Evolutionary conservation across 116 monocot species (phyloP), one percentile per base, ranked within the genome.

Genomic region (Iris pallida): DNA sequence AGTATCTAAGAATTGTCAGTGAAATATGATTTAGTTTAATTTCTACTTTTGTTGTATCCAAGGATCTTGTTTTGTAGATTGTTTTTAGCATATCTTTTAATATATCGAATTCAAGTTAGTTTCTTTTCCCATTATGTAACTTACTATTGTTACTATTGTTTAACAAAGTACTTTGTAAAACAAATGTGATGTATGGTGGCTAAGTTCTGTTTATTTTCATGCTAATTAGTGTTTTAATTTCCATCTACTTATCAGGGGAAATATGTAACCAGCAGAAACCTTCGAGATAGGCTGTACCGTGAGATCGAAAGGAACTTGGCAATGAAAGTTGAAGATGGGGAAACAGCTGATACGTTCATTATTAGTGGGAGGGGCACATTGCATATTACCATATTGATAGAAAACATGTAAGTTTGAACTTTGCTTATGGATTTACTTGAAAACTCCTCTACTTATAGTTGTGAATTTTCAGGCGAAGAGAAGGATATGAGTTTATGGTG

Each of bases 401-500:
- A 97, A 53, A 97, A 81, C 77, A 97, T 97, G 97, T 92, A 85
- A 54, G 78, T 19, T 1, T 30, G 6, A 47, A 57, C 55, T 61
- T 45, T 69, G 9, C 63, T 41, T 57, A 52, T 63, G 45, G 51
- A 65, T 43, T 65, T 76, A 15, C 66, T 55, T 49, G 16, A 46
- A 19, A 47, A 42, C 58, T 16, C 55, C 47, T 68, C 52, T 42
- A 12, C 40, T 18, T 53, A 45, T 20, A 42, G 46, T 56, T 58
- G 12, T 42, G 15, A 42, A 15, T 57, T 47, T 71, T 9, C 75
- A 96, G 96, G 96, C 75, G 95, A 72, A 84, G 97, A 73, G 97
- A 97, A 85, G 97, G 92, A 76, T 97, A 85, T 76, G 97, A 97
- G 48, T 92, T 97, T 78, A 92, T 97, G 97, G 90, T 97, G 57